Evolutionary conservation across 2,329 filamentous ascomycete species (phyloP).

Genomic region (Chaetomiaceae sp.): DNA sequence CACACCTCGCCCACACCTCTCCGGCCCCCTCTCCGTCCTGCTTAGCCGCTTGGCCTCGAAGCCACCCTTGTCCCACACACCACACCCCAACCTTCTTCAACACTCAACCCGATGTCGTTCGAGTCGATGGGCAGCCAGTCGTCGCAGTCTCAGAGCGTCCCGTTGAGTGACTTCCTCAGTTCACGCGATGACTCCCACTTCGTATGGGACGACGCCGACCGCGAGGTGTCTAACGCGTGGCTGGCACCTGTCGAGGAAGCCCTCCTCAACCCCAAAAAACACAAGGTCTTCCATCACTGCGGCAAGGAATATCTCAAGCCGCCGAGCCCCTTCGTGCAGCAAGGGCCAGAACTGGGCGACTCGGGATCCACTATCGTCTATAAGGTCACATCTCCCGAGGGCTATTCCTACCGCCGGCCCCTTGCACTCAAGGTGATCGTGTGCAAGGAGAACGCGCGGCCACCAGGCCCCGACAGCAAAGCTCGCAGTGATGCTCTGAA

Average conservation of each 20-base stretch:
- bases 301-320: slow-evolving; percentile 26
- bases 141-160: slow-evolving; percentile 19
- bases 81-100: neutral
- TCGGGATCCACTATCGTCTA: slow-evolving; percentile 28
- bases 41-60: neutral
- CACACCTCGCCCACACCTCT: no score
- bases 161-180: slow-evolving; percentile 22
- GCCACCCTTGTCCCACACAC: neutral
- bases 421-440: slow-evolving; percentile 28
- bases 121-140: slow-evolving; percentile 22
- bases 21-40: neutral
- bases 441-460: slow-evolving; percentile 23
- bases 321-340: slow-evolving; percentile 22
- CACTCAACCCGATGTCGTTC: slow-evolving; percentile 19
- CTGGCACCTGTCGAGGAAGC: slow-evolving; percentile 17
- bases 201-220: slow-evolving; percentile 21
- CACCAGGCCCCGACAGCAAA: slow-evolving; percentile 25
- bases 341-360: slow-evolving; percentile 22
- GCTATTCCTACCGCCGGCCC: slow-evolving; percentile 19
- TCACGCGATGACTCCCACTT: slow-evolving; percentile 21
- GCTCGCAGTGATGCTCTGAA: slow-evolving; percentile 22
- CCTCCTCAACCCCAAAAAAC: slow-evolving; percentile 22
- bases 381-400: slow-evolving; percentile 21
- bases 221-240: slow-evolving; percentile 22
- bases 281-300: slow-evolving; percentile 27